phyloP scores from a whole-genome alignment of 2,329 filamentous ascomycete genomes.

The Diplodia mutila region DNA sequence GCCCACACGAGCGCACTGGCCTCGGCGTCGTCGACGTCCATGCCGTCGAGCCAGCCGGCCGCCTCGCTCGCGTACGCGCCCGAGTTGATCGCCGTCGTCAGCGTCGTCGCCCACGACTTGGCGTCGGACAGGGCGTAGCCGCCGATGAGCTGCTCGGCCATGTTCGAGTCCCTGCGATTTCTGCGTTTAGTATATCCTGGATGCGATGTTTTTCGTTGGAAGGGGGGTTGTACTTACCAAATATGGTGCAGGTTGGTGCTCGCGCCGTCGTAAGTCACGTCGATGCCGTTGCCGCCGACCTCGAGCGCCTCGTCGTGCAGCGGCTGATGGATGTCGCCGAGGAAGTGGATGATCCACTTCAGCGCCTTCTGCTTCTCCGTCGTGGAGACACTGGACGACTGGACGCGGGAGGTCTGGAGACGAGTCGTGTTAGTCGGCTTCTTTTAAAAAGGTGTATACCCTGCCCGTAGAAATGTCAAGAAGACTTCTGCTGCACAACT shows the following conservation, averaged over 20 bases:
- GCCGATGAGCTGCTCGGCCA: conserved; percentile 48
- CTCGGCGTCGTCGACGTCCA: conserved; percentile 42
- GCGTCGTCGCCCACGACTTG: conserved; percentile 41
- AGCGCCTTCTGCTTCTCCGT: conserved; percentile 49
- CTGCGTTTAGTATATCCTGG: background rate
- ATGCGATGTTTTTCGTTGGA: background rate
- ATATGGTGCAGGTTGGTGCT: conserved; percentile 38
- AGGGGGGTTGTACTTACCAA: background rate
- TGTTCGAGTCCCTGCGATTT: conserved; percentile 47
- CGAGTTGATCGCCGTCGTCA: conserved; percentile 44
- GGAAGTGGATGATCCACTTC: conserved; percentile 56
- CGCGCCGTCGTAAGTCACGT: conserved; percentile 48
- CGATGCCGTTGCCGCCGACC: conserved; percentile 50
- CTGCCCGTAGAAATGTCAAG: too few relatives aligned
- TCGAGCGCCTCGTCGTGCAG: conserved; percentile 59
- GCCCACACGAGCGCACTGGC: conserved; percentile 48
- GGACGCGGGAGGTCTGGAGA: conserved; percentile 44
- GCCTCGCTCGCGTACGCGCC: conserved; percentile 38
- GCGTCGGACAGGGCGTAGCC: conserved; percentile 46
- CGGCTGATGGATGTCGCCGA: conserved; percentile 77
- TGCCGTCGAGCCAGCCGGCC: conserved; percentile 42
- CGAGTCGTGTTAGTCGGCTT: background rate
- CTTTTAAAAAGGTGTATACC: background rate
- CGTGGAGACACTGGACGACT: conserved; percentile 35
- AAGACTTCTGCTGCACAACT: background rate